Base-by-base conservation (phyloP, 352 stramenopile species). In the Pythium monospermum region DNA sequence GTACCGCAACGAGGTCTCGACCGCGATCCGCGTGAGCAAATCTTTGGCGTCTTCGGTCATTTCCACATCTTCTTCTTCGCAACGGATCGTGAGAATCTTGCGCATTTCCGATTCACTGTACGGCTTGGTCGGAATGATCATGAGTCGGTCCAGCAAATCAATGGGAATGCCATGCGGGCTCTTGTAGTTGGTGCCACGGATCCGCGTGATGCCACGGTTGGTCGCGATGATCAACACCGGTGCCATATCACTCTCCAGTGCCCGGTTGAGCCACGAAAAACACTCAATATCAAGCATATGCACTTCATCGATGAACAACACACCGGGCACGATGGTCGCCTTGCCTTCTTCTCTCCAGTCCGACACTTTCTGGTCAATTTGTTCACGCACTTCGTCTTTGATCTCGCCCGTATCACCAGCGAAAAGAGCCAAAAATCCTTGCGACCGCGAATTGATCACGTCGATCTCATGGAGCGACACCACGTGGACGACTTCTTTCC, bases 271-370 rank as follows among this genome's bases (percentile, higher is more conserved):
- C 87, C 96, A 99, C 44, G 95, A 99, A 68, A 99, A 99, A 70
- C 96, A 99, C 73, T 99, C 97, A 58, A 99, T 99, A 72, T 99
- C 97, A 21, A 99, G 79, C 97, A 99, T 99, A 76, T 99, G 97
- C 37, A 96, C 88, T 70, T 99, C 97, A 64, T 99, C 97, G 62
- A 99, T 99, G 69, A 99, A 99, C 8, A 99, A 71, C 36, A 99
- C 97, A 5, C 97, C 97, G 0, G 96, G 96, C 16, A 99, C 95
- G 50, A 99, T 97, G 16, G 95, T 99, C 16, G 96, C 97, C 62
- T 98, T 98, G 56, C 94, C 94, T 63, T 98, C 89, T 56, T 97
- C 91, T 30, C 86, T 78, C 91, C 92, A 98, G 61, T 99, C 96
- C 15, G 91, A 70, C 2, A 99, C 96, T 64, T 99, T 99, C 16